Conservation (phyloP, 164 flowering plant genomes). For the Magnolia changhungtana region DNA sequence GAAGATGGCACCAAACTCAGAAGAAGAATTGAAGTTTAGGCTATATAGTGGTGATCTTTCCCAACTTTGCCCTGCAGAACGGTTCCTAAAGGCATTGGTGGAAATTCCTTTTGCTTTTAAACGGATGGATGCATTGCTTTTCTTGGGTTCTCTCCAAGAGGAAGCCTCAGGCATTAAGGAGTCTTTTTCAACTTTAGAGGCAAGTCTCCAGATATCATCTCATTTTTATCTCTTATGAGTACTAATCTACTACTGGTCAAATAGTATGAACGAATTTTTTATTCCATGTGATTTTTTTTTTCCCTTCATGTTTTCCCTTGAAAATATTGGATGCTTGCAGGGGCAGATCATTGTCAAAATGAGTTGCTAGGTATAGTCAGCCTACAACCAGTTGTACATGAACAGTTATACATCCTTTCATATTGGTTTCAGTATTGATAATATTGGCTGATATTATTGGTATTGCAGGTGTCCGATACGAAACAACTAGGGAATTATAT, state of each 20-base stretch:
- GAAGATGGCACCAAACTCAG: conserved; percentile 85
- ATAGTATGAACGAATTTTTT: not conserved
- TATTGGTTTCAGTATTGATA: too few relatives aligned
- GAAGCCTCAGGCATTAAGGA: conserved; percentile 54
- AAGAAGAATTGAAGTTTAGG: conserved; percentile 84
- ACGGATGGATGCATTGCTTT: conserved; percentile 66
- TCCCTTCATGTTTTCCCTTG: not conserved
- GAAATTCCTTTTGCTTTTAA: conserved; percentile 79
- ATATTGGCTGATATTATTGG: too few relatives aligned
- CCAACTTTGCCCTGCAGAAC: conserved; percentile 78
- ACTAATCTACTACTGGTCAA: not conserved
- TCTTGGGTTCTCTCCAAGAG: conserved; percentile 67
- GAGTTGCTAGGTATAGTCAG: not conserved
- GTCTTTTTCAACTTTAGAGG: conserved; percentile 77
- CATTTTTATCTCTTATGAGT: not conserved
- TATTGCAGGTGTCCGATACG: too few relatives aligned
- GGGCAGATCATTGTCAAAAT: not conserved
- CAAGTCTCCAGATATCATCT: conserved; percentile 13
- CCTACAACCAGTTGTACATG: too few relatives aligned
- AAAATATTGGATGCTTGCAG: not conserved
- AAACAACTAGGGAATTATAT: too few relatives aligned
- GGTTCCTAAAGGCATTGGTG: conserved; percentile 72
- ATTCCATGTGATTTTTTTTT: not conserved
- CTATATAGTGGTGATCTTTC: conserved; percentile 63
- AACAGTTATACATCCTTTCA: too few relatives aligned